Evolutionary conservation across 2,329 filamentous ascomycete genomes (phyloP), one percentile per base, ranked within the genome.

Genomic region (Aspergillus pseudotamarii): DNA sequence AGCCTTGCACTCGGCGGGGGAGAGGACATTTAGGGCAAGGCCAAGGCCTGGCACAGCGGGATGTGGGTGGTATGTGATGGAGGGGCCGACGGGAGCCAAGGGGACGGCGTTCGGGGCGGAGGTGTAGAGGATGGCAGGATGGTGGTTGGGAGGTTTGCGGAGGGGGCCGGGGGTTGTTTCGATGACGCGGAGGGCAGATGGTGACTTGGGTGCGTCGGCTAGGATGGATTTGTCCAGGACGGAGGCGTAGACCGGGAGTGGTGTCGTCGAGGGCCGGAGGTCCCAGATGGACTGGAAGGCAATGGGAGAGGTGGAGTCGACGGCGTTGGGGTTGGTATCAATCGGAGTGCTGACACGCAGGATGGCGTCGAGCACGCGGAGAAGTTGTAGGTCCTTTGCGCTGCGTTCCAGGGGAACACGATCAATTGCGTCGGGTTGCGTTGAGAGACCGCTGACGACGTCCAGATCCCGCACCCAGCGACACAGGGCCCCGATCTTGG

Each of bases 381-480:
- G 80, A 0, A 88, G 80, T 59, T 89, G 85, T 41, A 82, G 76
- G 12, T 88, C 85, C 51, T 79, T 80, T 2, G 73, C 69, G 58
- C 63, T 74, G 45, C 70, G 71, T 48, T 70, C 41, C 1, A 54
- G 46, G 14, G 64, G 43, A 30, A 34, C 56, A 28, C 66, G 46
- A 6, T 73, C 73, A 53, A 78, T 75, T 3, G 81, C 81, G 2
- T 80, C 80, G 0, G 85, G 79, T 59, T 85, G 80, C 26, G 87
- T 86, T 4, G 87, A 87, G 9, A 91, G 77, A 1, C 88, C 88
- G 67, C 86, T 89, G 57, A 91, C 86, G 28, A 91, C 86, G 69
- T 91, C 89, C 30, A 91, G 79, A 71, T 91, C 89, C 62, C 89
- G 84, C 5, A 91, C 89, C 89, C 89, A 92, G 61, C 89, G 86